Percentiles rank a stretch among this genome's conserved stretches.
These are phyloP conservation scores for Amylocarpus encephaloides DNA, from an alignment of 2,329 filamentous ascomycete species.

Conservation along the genomic window DNA sequence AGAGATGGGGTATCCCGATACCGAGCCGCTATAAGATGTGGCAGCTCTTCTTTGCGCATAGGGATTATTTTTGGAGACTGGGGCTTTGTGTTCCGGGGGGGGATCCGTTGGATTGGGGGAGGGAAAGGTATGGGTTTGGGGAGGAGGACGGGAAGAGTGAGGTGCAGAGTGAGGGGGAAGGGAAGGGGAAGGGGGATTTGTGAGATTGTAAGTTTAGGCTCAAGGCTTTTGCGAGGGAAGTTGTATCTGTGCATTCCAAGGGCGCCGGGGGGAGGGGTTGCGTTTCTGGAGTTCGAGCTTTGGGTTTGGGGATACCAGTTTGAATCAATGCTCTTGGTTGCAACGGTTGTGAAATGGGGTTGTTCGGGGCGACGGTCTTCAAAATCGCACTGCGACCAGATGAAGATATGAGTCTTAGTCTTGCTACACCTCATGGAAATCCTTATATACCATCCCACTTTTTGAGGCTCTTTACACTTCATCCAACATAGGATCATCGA, in stretches of 20 bases:
- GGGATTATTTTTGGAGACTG: slow-evolving; percentile 94
- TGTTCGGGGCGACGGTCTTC: no score
- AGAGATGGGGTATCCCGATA: slow-evolving; percentile 25
- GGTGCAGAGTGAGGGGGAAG: not conserved
- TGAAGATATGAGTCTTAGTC: no score
- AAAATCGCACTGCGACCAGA: no score
- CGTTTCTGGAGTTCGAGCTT: no score
- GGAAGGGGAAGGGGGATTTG: not conserved
- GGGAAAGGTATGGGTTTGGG: slow-evolving; percentile 38
- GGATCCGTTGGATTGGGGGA: slow-evolving; percentile 61
- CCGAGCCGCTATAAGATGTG: slow-evolving; percentile 64
- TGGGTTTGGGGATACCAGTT: not conserved
- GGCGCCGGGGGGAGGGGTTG: no score
- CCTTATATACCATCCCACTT: no score
- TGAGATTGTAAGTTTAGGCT: not conserved
- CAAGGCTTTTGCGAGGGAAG: not conserved
- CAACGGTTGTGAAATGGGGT: no score
- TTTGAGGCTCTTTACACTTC: no score
- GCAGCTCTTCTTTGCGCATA: slow-evolving; percentile 87
- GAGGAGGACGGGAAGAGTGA: not conserved
- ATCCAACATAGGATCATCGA: no score
- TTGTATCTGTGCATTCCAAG: no score
- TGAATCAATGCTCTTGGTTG: not conserved
- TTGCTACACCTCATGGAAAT: no score
- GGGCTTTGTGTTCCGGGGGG: slow-evolving; percentile 83